Base-by-base conservation (phyloP, 257 asterid genomes). In the Lantana camara region DNA sequence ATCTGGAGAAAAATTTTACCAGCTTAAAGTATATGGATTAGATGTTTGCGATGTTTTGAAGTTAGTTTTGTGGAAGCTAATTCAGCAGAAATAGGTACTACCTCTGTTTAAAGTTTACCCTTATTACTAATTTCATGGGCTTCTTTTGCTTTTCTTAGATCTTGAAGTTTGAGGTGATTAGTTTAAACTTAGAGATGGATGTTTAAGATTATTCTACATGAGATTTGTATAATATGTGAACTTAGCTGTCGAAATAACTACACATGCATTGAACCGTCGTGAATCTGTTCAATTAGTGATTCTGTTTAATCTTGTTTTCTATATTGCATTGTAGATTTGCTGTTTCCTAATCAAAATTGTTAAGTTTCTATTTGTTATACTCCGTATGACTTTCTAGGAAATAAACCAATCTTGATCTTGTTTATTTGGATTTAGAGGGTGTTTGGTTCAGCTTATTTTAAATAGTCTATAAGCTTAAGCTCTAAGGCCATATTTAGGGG, bases 51-150 rank as follows among this genome's bases (percentile, higher is more conserved):
- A 14, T 24, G 40, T 14, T 14, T 11, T 53, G 2, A 7, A 17
- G 17, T 27, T 53, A 27, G 40, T 13, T 23, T 41, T 27, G 32
- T 27, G 4, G 32, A 5, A 27, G 32, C 19, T 30, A 14, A 59
- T n/a, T 59, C 38, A 27, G 53, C 22, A 1, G 65, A 59, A 59
- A 59, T 23, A 11, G 21, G 64, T 12, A 40, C n/a, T n/a, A 30
- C 40, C n/a, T n/a, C n/a, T n/a, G n/a, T n/a, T n/a, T n/a, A n/a
- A n/a, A n/a, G n/a, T n/a, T n/a, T n/a, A n/a, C n/a, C 16, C 17
- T 16, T 14, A 2, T 42, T 42, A 42, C 14, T 15, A 0, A 42
- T 4, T 40, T 8, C 1, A 11, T n/a, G 4, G 48, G 19, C 19
- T 42, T n/a, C 19, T 42, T 42, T 42, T 42, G 49, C 20, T 42